phyloP scores from a whole-genome alignment of 345 rosid genomes.

The Streptanthus diversifolius region DNA sequence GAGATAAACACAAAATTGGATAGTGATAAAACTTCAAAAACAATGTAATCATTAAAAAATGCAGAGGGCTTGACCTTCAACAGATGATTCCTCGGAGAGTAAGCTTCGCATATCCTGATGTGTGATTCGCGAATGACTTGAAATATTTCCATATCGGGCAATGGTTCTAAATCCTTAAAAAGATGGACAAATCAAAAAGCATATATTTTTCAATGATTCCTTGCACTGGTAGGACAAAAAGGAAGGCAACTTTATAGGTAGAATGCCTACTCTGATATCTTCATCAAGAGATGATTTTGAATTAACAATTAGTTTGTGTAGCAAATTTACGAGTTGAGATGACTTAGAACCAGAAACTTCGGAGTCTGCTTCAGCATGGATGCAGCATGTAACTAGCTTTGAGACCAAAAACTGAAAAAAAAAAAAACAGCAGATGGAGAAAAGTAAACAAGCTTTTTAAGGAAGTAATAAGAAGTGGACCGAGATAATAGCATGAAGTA shows the following conservation, averaged over 20 bases:
- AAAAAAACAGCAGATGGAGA: conserved; percentile 22
- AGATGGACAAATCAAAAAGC: conserved; percentile 9
- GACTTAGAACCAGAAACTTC: conserved; percentile 46
- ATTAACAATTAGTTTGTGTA: conserved; percentile 55
- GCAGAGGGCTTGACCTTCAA: conserved; percentile 49
- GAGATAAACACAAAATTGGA: conserved; percentile 12
- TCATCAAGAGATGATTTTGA: conserved; percentile 64
- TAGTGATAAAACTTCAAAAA: conserved; percentile 21
- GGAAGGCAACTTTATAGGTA: conserved; percentile 15
- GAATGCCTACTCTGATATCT: conserved; percentile 60
- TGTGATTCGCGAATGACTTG: conserved; percentile 58
- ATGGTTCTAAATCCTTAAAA: conserved; percentile 76
- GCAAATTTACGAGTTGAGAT: conserved; percentile 58
- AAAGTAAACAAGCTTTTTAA: background rate
- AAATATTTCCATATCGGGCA: conserved; percentile 66
- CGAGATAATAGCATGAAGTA: conserved; percentile 1
- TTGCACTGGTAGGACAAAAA: conserved; percentile 10
- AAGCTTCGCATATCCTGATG: conserved; percentile 50
- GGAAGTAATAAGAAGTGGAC: background rate
- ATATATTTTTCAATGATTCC: background rate
- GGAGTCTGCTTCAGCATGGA: conserved; percentile 44
- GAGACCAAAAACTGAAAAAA: conserved; percentile 73
- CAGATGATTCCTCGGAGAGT: conserved; percentile 79
- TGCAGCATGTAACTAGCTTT: conserved; percentile 82
- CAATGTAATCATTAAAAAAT: background rate